Base-by-base conservation (phyloP, 148 eudicot species). In the Cornus kousa region DNA sequence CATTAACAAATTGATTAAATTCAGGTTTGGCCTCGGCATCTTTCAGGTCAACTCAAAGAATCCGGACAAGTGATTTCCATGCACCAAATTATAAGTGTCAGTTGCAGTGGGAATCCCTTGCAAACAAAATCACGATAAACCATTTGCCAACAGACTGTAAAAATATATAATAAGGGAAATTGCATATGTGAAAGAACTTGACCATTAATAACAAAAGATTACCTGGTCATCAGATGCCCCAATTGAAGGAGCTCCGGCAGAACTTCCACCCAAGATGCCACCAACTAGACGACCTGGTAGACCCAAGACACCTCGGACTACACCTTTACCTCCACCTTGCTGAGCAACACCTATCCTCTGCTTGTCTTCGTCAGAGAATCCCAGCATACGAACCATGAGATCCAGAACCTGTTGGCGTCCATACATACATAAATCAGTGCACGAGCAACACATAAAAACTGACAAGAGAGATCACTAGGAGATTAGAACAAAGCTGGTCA, bases 321-420 rank as follows among this genome's bases (percentile, higher is more conserved):
- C 95, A 74, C 99, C 99, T 92, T 93, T 96, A 65, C 95, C 94
- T 68, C 90, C 78, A 72, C 97, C 98, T 85, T 93, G 93, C 86
- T 96, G 98, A 78, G 99, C 97, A 73, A 75, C 82, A 65, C 99
- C 99, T 83, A 96, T 92, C 85, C 94, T 87, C 83, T 96, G 98
- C 84, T 96, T 96, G 79, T 96, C 99, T 74, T 96, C 99, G 19
- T 96, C 99, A 37, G 98, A 86, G 81, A 96, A 96, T 81, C 99
- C 99, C 70, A 96, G 93, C 99, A 96, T 88, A 77, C 98, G 92
- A 82, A 90, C 95, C 98, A 96, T 96, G 80, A 96, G 95, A 84
- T 96, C 99, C 72, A 96, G 91, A 66, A 96, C 99, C 99, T 96
- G 89, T 78, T 53, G 81, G n/a, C 72, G 78, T 71, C 73, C 76